A percentile compares a stretch with the other conserved stretches of the same genome.
These are phyloP conservation scores for Podaxis carcinomalis DNA, from an alignment of 768 basidiomycete species.

Conservation along the genomic window DNA sequence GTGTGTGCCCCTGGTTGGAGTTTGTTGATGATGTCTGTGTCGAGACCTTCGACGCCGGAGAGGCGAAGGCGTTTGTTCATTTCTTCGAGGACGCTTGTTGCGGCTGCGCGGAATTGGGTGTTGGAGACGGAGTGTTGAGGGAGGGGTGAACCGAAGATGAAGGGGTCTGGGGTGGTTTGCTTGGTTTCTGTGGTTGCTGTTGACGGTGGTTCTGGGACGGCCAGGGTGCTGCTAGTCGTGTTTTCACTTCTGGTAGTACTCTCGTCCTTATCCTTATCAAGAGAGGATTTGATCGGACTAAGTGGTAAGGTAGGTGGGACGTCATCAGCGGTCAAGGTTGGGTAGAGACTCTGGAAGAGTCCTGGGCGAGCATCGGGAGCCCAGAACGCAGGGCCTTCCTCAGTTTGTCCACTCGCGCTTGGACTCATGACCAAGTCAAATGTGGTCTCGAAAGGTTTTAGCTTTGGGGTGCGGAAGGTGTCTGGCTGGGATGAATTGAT, in stretches of 20 bases:
- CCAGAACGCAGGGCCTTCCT: conserved; percentile 24
- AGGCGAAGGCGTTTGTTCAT: conserved; percentile 71
- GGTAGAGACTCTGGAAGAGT: conserved; percentile 29
- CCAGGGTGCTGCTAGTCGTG: conserved; percentile 2
- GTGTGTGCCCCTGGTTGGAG: conserved; percentile 28
- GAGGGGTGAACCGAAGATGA: conserved; percentile 76
- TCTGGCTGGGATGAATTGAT: conserved; percentile 19
- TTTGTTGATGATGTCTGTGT: conserved; percentile 39
- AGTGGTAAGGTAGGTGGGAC: conserved; percentile 18
- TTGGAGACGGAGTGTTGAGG: conserved; percentile 61
- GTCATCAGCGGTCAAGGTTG: conserved; percentile 32
- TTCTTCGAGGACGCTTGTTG: conserved; percentile 72
- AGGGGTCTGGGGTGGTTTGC: conserved; percentile 37
- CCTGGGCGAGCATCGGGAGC: conserved; percentile 23
- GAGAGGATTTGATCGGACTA: conserved; percentile 3
- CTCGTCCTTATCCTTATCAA: conserved; percentile 16
- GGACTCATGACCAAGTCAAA: conserved; percentile 67
- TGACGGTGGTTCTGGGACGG: neutral
- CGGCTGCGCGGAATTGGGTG: conserved; percentile 60
- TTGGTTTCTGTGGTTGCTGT: conserved; percentile 10
- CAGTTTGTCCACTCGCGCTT: conserved; percentile 20
- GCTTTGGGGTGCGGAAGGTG: conserved; percentile 47
- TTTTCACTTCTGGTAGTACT: conserved; percentile 8
- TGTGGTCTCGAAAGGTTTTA: conserved; percentile 60
- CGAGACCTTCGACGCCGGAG: conserved; percentile 50